Percentiles rank a stretch among this genome's conserved stretches.
Conservation (phyloP, 2,329 filamentous ascomycete genomes). For the Blastomyces parvus region DNA sequence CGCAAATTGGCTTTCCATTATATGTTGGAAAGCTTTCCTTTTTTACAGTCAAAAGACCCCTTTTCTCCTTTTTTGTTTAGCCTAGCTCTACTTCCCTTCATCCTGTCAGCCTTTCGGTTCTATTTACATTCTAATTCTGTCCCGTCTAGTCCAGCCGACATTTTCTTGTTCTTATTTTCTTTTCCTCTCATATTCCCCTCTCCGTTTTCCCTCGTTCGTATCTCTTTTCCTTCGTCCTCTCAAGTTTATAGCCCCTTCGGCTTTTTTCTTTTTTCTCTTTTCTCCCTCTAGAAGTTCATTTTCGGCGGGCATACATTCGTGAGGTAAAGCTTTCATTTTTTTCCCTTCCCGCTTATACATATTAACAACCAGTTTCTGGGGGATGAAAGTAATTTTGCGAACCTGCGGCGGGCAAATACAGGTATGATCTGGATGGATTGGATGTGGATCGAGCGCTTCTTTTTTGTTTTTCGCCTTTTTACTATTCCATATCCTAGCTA, state of each 20-base stretch:
- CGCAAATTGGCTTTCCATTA: neutral
- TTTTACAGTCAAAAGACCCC: too few species aligned
- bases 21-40: neutral
- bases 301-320: conserved; percentile 2
- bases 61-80: neutral
- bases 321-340: conserved; percentile 8
- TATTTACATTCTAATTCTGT: neutral
- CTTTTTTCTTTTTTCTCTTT: neutral
- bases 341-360: conserved; percentile 7
- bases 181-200: neutral
- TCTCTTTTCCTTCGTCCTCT: neutral
- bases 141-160: neutral
- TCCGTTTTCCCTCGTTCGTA: neutral
- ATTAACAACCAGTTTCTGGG: neutral
- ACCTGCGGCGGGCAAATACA: neutral
- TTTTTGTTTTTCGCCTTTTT: neutral
- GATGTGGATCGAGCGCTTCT: neutral
- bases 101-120: neutral
- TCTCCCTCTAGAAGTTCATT: conserved; percentile 7
- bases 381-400: neutral
- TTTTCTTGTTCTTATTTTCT: neutral
- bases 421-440: neutral
- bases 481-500: neutral
- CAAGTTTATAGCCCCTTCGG: conserved; percentile 2
- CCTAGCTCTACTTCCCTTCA: neutral